Base-by-base conservation (phyloP, 1,284 basidiomycete species). In the Naganishia cerealis region DNA sequence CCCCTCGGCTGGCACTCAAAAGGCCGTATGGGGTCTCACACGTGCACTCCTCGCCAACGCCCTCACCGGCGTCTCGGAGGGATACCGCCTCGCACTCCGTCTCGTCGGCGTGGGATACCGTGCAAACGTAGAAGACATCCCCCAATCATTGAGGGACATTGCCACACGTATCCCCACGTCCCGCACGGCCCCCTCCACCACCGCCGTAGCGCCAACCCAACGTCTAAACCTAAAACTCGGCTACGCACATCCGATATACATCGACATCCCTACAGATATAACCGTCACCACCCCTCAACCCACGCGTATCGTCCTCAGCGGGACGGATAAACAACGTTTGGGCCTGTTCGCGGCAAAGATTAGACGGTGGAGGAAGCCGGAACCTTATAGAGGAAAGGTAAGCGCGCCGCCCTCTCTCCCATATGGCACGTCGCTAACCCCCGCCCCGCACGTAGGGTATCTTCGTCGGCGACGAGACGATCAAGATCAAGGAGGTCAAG, bases 371-470 rank as follows among this genome's bases (percentile, higher is more conserved):
- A 86, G 95, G 73, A 89, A 88, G 74, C 95, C 95, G 16, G 96
- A 99, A 78, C 94, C 94, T 24, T 99, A 98, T 83, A 94, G 98
- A 82, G 94, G 93, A 75, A 94, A 96, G 86, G 92, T 92, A 76
- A 68, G 88, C 58, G 62, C 18, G 57, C 66, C 33, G 29, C 71
- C 65, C 56, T 72, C 65, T 59, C 57, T 43, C 42, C 39, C 18
- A 62, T 33, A 52, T 52, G 50, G 26, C 39, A 29, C n/a, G 42
- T 50, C 1, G 9, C 46, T 50, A 18, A 18, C 16, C 43, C 42
- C 43, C 43, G 38, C 8, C 9, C 43, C 10, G 26, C 71, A 24
- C 72, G n/a, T 9, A 94, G 89, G 94, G 94, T 70, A 88, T 98
- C 72, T 96, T 97, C 78, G 87, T 97, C 58, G 90, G 90, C 38